Conservation (phyloP, 164 flowering plant species). For the Umbilicus rupestris region DNA sequence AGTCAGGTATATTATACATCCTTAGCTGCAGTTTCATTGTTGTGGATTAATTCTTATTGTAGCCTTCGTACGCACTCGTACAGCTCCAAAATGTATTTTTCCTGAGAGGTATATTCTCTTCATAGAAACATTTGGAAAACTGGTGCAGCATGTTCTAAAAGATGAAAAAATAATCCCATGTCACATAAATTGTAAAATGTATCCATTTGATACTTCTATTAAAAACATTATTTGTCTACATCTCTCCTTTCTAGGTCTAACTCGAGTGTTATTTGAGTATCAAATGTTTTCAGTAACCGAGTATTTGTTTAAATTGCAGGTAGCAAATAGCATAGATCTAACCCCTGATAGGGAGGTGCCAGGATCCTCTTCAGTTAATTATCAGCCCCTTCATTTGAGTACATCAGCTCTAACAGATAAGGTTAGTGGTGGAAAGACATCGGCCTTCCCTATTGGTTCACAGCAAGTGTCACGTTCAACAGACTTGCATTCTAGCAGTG, state of each 20-base stretch:
- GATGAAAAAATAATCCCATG: not conserved
- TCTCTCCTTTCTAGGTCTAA: not conserved
- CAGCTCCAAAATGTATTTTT: not conserved
- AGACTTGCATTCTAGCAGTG: slow-evolving; percentile 5
- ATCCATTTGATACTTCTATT: not conserved
- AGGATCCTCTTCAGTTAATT: not conserved
- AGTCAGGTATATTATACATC: not conserved
- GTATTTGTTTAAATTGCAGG: not conserved
- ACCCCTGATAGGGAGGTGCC: not conserved
- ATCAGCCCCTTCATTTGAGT: too few species aligned
- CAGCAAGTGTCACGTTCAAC: not conserved
- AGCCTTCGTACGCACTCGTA: not conserved
- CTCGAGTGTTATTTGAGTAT: not conserved
- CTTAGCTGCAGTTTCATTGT: not conserved
- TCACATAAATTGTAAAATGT: not conserved
- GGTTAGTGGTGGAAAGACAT: too few species aligned
- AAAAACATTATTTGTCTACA: not conserved
- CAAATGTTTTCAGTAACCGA: not conserved
- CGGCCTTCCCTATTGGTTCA: not conserved
- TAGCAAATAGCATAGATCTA: not conserved
- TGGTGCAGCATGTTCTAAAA: not conserved
- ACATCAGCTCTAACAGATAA: too few species aligned
- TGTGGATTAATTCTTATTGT: not conserved
- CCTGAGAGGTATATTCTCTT: not conserved
- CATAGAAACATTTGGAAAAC: not conserved